Evolutionary conservation across 1,284 basidiomycete genomes (phyloP), one percentile per base, ranked within the genome.

Genomic region (Erythrobasidium hasegawianum): DNA sequence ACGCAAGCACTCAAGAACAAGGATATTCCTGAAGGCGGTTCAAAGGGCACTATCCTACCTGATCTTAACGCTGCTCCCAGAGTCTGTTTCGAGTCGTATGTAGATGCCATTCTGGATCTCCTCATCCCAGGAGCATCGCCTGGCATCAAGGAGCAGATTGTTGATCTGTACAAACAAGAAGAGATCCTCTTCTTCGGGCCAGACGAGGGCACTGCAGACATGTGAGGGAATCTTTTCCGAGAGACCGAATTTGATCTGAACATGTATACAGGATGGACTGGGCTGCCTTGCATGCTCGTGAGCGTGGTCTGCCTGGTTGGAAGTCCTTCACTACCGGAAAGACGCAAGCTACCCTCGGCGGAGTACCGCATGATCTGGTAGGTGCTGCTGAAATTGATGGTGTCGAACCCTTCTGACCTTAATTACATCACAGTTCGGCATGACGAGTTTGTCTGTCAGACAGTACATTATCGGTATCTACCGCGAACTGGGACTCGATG

Each of bases 261-360:
- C n/a, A n/a, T n/a, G n/a, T n/a, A n/a, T n/a, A n/a, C n/a, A 74
- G 92, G 85, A 98, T 99, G 96, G 96, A 98, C 81, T 98, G 95
- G 95, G 95, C 93, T 60, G 92, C 92, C 38, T 57, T 90, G 70
- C 92, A 95, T 71, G 91, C 91, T 16, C 88, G 89, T 55, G 77
- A 80, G 22, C 89, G 91, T 53, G 92, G 91, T 29, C 90, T 90
- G 8, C 84, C 85, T 0, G 83, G 81, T 79, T 95, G 92, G 91
- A 95, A 93, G 83, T 96, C 93, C 9, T 97, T 98, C 80, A 97
- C 96, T 53, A 99, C 96, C 18, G 96, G 96, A 71, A 99, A 98
- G 85, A 92, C 87, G 68, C 95, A 96, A 2, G 83, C 87, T 72
- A 84, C 81, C 14, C 86, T 98, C 39, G 96, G 96, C 70, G 96